phyloP scores from a whole-genome alignment of 1,139 yeast genomes.

The Suhomyces chickasaworum region DNA sequence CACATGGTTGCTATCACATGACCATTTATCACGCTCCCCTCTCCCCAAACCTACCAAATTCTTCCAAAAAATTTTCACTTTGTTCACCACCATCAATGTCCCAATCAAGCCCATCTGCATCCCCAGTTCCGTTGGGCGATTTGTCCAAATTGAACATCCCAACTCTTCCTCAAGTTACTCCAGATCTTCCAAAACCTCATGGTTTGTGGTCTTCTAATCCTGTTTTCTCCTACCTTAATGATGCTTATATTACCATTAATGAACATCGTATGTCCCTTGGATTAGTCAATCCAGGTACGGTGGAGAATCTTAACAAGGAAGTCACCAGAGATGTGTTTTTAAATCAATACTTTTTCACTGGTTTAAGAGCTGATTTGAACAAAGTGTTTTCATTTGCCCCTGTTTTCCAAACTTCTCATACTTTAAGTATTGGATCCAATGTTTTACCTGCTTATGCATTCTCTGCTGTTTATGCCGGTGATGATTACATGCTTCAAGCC shows the following conservation, averaged over 20 bases:
- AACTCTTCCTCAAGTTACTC: constrained; percentile 59
- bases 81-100: constrained; percentile 11
- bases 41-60: background rate
- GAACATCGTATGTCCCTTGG: constrained; percentile 83
- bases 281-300: constrained; percentile 88
- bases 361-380: constrained; percentile 94
- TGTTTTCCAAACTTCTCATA: constrained; percentile 95
- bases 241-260: constrained; percentile 69
- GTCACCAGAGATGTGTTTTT: constrained; percentile 91
- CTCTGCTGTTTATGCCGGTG: constrained; percentile 87
- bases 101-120: constrained; percentile 23
- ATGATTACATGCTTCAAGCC: constrained; percentile 85
- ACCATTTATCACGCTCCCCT: background rate
- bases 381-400: constrained; percentile 91
- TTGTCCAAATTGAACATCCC: constrained; percentile 55
- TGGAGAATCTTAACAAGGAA: constrained; percentile 92
- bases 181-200: constrained; percentile 51
- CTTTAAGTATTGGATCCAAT: constrained; percentile 86
- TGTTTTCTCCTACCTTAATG: constrained; percentile 75
- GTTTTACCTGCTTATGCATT: constrained; percentile 91
- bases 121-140: constrained; percentile 50
- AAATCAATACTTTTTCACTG: constrained; percentile 89
- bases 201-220: constrained; percentile 87
- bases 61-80: constrained; percentile 10
- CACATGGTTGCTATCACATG: no score